Evolutionary conservation across 108 stramenopile genomes (phyloP).

Genomic region (Cyclotella kingstonii): DNA sequence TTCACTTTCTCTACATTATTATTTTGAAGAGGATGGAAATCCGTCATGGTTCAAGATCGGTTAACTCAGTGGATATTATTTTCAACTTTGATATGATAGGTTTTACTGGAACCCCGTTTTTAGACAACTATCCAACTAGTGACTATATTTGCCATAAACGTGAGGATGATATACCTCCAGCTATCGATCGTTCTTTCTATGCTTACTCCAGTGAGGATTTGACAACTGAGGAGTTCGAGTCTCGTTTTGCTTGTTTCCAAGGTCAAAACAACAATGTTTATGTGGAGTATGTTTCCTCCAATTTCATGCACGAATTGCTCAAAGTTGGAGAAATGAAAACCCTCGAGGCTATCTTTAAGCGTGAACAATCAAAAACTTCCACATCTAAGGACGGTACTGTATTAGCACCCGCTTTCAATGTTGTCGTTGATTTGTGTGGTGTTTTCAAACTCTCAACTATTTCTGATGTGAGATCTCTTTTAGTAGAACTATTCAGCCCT

Average conservation of each 20-base stretch:
- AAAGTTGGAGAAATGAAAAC: constrained; percentile 50
- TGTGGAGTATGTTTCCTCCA: constrained; percentile 46
- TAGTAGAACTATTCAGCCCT: constrained; percentile 40
- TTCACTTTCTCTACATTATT: constrained; percentile 48
- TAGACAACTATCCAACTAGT: constrained; percentile 55
- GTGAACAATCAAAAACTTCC: constrained; percentile 10
- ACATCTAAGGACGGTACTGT: not conserved
- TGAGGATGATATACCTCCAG: constrained; percentile 49
- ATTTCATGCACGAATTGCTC: constrained; percentile 47
- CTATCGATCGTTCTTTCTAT: constrained; percentile 55
- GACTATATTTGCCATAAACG: constrained; percentile 50
- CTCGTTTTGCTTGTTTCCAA: constrained; percentile 44
- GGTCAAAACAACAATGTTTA: constrained; percentile 50
- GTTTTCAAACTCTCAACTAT: constrained; percentile 55
- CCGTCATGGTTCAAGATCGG: constrained; percentile 45
- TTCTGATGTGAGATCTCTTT: constrained; percentile 35
- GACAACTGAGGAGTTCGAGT: constrained; percentile 22
- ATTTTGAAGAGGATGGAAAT: constrained; percentile 58
- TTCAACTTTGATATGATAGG: constrained; percentile 61
- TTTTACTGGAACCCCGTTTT: constrained; percentile 56
- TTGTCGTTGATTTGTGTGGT: constrained; percentile 52
- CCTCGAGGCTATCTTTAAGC: constrained; percentile 40
- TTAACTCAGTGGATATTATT: constrained; percentile 52
- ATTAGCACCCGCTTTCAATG: constrained; percentile 44
- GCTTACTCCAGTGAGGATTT: constrained; percentile 45